Evolutionary conservation across 345 rosid genomes (phyloP), one percentile per base, ranked within the genome.

Genomic region (Camelina laxa): DNA sequence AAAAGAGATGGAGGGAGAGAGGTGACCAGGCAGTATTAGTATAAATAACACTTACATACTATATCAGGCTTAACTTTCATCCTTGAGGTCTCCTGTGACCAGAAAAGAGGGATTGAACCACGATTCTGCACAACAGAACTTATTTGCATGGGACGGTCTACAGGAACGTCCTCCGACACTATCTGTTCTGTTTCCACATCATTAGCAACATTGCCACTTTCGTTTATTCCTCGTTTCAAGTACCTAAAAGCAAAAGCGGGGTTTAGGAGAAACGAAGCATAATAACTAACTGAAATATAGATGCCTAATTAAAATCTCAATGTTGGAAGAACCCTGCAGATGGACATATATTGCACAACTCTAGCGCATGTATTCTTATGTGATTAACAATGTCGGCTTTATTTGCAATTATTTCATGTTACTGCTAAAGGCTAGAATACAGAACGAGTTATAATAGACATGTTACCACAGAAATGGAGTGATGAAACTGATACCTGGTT

Each of bases 171-270:
- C 82, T 91, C 94, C 60, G 85, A 87, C 59, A 92, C 89, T 80
- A 96, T 88, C 83, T 96, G 99, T 83, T 96, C 99, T 30, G 97
- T 96, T 81, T 96, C 99, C 56, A 96, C 99, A 85, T 96, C 99
- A 75, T 96, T 96, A 63, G 99, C 99, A 16, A 96, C 99, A 69
- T 86, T 88, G 60, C 99, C 99, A 80, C 83, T 82, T 74, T 96
- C 96, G 82, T 92, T 92, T 58, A 96, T 96, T 65, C 99, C 99
- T 67, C 99, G 92, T 85, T 91, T 96, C 82, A 96, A 74, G 78
- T 96, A 96, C 88, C 99, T 92, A 79, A 61, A 75, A 38, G 36
- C 65, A 70, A 64, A 69, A 75, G 65, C 16, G 15, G 9, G 8
- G 12, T 30, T 42, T 15, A 75, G 19, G 36, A 65, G 11, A 61